These are phyloP conservation scores for Aureobasidium sp. DNA, from an alignment of 2,329 filamentous ascomycete genomes.

Conservation along the genomic window DNA sequence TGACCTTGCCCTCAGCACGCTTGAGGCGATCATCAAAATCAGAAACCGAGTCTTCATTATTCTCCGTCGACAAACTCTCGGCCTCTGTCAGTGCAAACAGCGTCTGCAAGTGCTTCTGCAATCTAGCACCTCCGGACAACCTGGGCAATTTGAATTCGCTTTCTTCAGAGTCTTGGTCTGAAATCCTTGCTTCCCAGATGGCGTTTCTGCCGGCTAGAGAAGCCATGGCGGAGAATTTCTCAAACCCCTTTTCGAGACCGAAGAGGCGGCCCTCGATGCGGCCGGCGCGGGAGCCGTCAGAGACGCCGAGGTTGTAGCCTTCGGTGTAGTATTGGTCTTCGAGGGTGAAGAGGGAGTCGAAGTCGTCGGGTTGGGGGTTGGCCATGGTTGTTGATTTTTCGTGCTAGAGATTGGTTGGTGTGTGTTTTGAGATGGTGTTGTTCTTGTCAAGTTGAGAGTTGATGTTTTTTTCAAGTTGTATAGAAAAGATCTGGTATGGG, in stretches of 20 bases:
- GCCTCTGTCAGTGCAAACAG: conserved; percentile 73
- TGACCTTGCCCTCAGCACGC: conserved; percentile 71
- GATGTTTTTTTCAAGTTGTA: background rate
- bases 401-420: background rate
- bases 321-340: conserved; percentile 69
- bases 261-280: conserved; percentile 82
- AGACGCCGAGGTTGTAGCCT: conserved; percentile 65
- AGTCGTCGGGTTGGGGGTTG: conserved; percentile 21
- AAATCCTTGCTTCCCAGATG: conserved; percentile 69
- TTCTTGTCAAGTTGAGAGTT: background rate
- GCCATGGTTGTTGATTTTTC: background rate
- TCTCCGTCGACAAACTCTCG: conserved; percentile 66
- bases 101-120: conserved; percentile 66
- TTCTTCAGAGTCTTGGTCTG: conserved; percentile 3
- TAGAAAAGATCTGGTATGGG: background rate
- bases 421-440: no score
- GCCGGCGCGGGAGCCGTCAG: conserved; percentile 69
- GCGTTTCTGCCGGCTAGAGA: conserved; percentile 66
- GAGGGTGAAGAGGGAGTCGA: conserved; percentile 49
- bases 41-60: conserved; percentile 79
- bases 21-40: conserved; percentile 87
- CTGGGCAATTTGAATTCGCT: conserved; percentile 30
- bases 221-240: conserved; percentile 80
- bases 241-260: conserved; percentile 84
- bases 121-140: conserved; percentile 49